Conservation (phyloP, 2,329 filamentous ascomycete species). For the Aspergillus viridinutans region DNA sequence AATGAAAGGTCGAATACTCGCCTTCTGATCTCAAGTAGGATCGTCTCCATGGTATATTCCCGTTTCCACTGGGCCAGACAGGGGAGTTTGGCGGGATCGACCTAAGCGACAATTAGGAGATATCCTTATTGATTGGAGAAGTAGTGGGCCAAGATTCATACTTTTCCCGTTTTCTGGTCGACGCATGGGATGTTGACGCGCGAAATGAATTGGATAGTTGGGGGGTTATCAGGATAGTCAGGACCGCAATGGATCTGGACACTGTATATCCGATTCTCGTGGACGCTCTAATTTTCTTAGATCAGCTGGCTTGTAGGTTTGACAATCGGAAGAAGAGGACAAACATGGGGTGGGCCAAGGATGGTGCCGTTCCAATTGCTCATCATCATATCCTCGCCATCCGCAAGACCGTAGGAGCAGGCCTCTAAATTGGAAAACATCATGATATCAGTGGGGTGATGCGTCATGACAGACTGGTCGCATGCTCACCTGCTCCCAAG, state of each 20-base stretch:
- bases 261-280: slow-evolving; percentile 99
- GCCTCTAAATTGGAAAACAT: slow-evolving; percentile 59
- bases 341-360: slow-evolving; percentile 88
- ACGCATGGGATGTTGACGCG: slow-evolving; percentile 97
- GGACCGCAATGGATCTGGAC: slow-evolving; percentile 93
- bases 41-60: slow-evolving; percentile 91
- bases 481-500: slow-evolving; percentile 66
- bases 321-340: slow-evolving; percentile 30
- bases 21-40: slow-evolving; percentile 81
- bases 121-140: not conserved
- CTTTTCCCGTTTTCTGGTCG: slow-evolving; percentile 70
- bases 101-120: slow-evolving; percentile 43
- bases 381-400: slow-evolving; percentile 93
- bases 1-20: slow-evolving; percentile 33
- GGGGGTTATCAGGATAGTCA: slow-evolving; percentile 83
- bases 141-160: slow-evolving; percentile 31
- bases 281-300: slow-evolving; percentile 64
- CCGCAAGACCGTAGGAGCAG: slow-evolving; percentile 92
- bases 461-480: slow-evolving; percentile 3
- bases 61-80: slow-evolving; percentile 88
- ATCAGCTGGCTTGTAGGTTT: not conserved
- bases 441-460: slow-evolving; percentile 20
- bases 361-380: slow-evolving; percentile 99
- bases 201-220: slow-evolving; percentile 86
- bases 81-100: slow-evolving; percentile 77